Evolutionary conservation across 2,329 filamentous ascomycete species (phyloP).

Genomic region (Biscogniauxia marginata): DNA sequence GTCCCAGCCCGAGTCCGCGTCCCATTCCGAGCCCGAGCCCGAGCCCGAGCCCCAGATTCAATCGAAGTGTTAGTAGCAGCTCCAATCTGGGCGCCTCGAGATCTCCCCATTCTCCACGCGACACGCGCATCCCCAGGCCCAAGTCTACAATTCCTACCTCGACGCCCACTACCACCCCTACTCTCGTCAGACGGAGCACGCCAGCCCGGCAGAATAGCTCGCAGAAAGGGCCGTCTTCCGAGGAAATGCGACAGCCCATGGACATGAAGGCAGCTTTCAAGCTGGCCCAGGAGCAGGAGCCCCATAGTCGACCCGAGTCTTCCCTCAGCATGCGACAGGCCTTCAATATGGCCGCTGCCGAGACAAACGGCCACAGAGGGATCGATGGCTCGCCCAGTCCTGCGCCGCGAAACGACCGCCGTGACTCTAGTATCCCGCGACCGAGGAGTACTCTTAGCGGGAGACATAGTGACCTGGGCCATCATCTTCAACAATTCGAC

Average conservation of each 20-base stretch:
- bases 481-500: conserved; percentile 31
- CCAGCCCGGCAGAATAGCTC: background rate
- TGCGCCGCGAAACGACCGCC: conserved; percentile 27
- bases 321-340: conserved; percentile 25
- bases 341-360: conserved; percentile 29
- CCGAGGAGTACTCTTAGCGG: conserved; percentile 24
- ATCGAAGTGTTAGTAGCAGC: conserved; percentile 12
- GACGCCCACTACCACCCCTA: conserved; percentile 1
- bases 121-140: conserved; percentile 29
- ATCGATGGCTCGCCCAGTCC: conserved; percentile 33
- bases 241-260: conserved; percentile 30
- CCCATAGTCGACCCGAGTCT: conserved; percentile 19
- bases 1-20: conserved; percentile 5
- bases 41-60: conserved; percentile 6
- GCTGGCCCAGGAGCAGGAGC: conserved; percentile 26
- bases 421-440: conserved; percentile 16
- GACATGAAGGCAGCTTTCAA: conserved; percentile 27
- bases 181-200: background rate
- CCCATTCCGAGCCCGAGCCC: conserved; percentile 11
- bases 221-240: background rate
- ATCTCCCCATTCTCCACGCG: conserved; percentile 19
- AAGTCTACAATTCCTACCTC: conserved; percentile 10
- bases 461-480: conserved; percentile 31
- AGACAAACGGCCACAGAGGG: conserved; percentile 20
- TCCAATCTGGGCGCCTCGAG: conserved; percentile 13